Conservation (phyloP, 2,329 filamentous ascomycete species). For the Byssochlamys sp. region DNA sequence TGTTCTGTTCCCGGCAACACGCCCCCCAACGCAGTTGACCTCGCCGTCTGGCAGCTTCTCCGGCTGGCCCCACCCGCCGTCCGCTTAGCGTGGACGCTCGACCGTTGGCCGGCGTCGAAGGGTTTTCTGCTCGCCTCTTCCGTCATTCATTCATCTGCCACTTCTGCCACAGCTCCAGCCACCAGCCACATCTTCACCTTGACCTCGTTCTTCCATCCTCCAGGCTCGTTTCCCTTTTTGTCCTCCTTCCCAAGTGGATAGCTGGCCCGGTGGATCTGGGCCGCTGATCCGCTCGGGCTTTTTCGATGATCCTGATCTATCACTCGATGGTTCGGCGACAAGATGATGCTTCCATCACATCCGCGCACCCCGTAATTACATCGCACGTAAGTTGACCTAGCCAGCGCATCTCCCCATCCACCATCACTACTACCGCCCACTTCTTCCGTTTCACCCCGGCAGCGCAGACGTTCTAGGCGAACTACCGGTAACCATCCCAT, state of each 20-base stretch:
- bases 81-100: neutral
- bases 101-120: neutral
- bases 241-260: constrained; percentile 10
- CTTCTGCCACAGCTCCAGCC: constrained; percentile 4
- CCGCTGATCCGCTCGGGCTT: constrained; percentile 16
- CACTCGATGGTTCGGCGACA: constrained; percentile 4
- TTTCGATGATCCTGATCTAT: constrained; percentile 19
- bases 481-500: neutral
- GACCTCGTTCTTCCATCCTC: neutral
- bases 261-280: constrained; percentile 13
- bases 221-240: neutral
- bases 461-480: neutral
- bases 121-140: neutral
- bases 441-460: neutral
- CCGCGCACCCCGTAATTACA: neutral
- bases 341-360: neutral
- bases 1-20: constrained; percentile 1
- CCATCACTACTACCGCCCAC: neutral
- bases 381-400: neutral
- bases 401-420: neutral
- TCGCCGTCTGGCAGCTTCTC: neutral
- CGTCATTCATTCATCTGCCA: neutral
- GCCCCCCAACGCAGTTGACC: neutral
- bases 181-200: constrained; percentile 5
- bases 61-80: neutral